These are phyloP conservation scores for Sorghum bicolor DNA, from an alignment of 176 grass and related monocot species.

Conservation along the genomic window Sorghum_bicolor_NCBIv3 NC_012872.2:4948501-4949000, in stretches of 20 bases:
- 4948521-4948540: background rate
- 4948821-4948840: slow-evolving; percentile 49
- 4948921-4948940: slow-evolving; percentile 44
- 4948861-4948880: slow-evolving; percentile 54
- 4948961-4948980: slow-evolving; percentile 38
- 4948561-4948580: slow-evolving; percentile 17
- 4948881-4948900: slow-evolving; percentile 54
- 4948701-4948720: slow-evolving; percentile 64
- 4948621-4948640: slow-evolving; percentile 71
- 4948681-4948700: slow-evolving; percentile 59
- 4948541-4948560: background rate
- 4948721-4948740: slow-evolving; percentile 69
- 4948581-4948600: slow-evolving; percentile 62
- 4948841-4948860: slow-evolving; percentile 47
- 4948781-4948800: slow-evolving; percentile 48
- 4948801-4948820: slow-evolving; percentile 43
- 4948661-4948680: slow-evolving; percentile 80
- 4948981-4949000: slow-evolving; percentile 58
- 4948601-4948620: slow-evolving; percentile 71
- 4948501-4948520: background rate
- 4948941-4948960: slow-evolving; percentile 36
- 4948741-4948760: slow-evolving; percentile 75
- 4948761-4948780: slow-evolving; percentile 67
- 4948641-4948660: slow-evolving; percentile 64
- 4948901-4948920: slow-evolving; percentile 50